Conservation (phyloP, 495 filamentous ascomycete species). For the Neurospora sp. region DNA sequence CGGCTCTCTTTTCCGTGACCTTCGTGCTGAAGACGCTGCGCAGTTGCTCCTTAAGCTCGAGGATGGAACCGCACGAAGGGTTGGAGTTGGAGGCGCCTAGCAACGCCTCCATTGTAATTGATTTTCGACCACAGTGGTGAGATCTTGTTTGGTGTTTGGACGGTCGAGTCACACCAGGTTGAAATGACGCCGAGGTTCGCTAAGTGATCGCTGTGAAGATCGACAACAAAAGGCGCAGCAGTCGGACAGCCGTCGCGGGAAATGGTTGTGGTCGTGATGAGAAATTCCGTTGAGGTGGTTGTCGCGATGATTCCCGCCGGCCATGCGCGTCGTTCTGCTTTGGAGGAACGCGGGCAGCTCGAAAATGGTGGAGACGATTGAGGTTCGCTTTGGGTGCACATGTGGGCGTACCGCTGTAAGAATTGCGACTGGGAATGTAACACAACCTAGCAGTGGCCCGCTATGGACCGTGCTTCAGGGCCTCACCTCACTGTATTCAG, state of each 20-base stretch:
- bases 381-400: not conserved
- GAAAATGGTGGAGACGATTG: not conserved
- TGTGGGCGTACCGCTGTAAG: not conserved
- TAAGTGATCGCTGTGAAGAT: not conserved
- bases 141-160: not conserved
- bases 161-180: not conserved
- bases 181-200: not conserved
- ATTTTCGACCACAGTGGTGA: not conserved
- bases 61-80: conserved; percentile 25
- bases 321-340: not conserved
- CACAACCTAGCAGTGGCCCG: not conserved
- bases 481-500: not conserved
- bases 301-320: not conserved
- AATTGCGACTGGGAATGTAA: not conserved
- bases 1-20: conserved; percentile 27
- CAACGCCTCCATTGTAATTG: conserved; percentile 26
- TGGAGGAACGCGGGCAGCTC: not conserved
- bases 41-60: conserved; percentile 29
- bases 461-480: not conserved
- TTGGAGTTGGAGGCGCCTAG: conserved; percentile 20
- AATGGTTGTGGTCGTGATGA: not conserved
- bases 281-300: not conserved
- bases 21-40: conserved; percentile 22
- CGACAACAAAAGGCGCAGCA: not conserved
- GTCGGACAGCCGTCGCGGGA: not conserved